A percentile compares a stretch with the other conserved stretches of the same genome.
These are phyloP conservation scores for Pyrenophora tritici-repentis DNA, from an alignment of 2,329 filamentous ascomycete species.

Conservation along the genomic window DNA sequence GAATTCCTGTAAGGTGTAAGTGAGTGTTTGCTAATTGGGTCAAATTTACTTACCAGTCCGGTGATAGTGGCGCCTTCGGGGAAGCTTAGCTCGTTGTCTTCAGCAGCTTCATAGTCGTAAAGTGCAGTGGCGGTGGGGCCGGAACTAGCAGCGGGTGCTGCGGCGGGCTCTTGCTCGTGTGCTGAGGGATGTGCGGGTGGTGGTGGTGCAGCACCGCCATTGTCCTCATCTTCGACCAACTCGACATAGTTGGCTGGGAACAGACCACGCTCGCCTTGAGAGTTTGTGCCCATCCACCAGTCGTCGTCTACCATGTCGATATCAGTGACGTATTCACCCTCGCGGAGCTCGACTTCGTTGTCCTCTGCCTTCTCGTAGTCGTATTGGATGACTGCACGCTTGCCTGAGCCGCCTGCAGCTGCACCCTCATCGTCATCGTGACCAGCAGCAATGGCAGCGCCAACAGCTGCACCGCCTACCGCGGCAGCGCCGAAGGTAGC, in stretches of 20 bases:
- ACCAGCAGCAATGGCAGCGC: constrained; percentile 46
- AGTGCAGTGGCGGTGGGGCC: constrained; percentile 78
- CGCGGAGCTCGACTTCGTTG: constrained; percentile 89
- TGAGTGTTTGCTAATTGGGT: neutral
- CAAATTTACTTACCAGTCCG: constrained; percentile 65
- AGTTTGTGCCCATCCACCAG: constrained; percentile 98
- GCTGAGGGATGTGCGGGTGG: constrained; percentile 51
- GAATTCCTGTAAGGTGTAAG: constrained; percentile 69
- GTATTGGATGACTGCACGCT: constrained; percentile 81
- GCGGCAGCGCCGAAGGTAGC: constrained; percentile 51
- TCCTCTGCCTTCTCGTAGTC: constrained; percentile 98
- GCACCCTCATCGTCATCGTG: constrained; percentile 37
- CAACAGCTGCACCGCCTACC: constrained; percentile 51
- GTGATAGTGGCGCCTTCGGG: constrained; percentile 84
- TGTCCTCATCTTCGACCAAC: constrained; percentile 65
- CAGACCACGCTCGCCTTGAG: constrained; percentile 79
- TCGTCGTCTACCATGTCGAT: constrained; percentile 98
- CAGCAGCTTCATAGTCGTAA: constrained; percentile 96
- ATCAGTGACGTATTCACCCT: constrained; percentile 85
- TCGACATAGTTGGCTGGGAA: constrained; percentile 99
- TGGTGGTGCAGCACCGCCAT: constrained; percentile 40
- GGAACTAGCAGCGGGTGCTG: constrained; percentile 45
- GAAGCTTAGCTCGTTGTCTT: constrained; percentile 88
- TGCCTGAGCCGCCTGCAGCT: constrained; percentile 55
- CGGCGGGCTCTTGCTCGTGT: constrained; percentile 40